Percentiles rank a stretch among this genome's conserved stretches.
Conservation (phyloP, 116 monocot species). For the Cymodocea nodosa region DNA sequence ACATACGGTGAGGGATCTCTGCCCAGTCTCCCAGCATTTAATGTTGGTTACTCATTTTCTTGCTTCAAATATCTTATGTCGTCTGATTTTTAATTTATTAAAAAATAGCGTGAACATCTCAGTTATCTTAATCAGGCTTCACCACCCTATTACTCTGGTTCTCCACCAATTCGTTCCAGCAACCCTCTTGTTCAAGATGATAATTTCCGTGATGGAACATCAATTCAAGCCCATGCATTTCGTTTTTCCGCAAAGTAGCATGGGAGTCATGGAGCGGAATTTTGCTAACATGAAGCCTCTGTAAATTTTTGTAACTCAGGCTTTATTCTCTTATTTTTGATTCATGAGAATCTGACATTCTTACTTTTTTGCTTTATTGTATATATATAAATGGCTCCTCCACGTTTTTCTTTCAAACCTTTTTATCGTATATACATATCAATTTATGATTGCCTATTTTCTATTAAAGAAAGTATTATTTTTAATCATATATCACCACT, state of each 20-base stretch:
- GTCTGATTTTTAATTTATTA: not conserved
- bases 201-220: slow-evolving; percentile 13
- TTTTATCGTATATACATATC: not conserved
- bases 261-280: not conserved
- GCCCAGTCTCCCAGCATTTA: too few relatives aligned
- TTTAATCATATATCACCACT: not conserved
- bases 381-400: not conserved
- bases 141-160: slow-evolving; percentile 32
- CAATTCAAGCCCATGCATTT: not conserved
- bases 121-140: slow-evolving; percentile 6
- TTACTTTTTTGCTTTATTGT: not conserved
- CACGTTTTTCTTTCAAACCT: not conserved
- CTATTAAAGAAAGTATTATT: not conserved
- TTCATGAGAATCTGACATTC: not conserved
- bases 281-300: not conserved
- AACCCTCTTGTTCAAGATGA: slow-evolving; percentile 44
- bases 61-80: not conserved
- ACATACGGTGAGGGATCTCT: too few relatives aligned
- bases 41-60: too few relatives aligned
- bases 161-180: slow-evolving; percentile 27
- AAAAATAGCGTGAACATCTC: not conserved
- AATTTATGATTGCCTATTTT: not conserved
- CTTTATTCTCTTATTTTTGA: not conserved
- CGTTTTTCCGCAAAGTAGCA: not conserved
- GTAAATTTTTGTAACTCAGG: not conserved